phyloP scores from a whole-genome alignment of 1,284 basidiomycete species.

The Ceratobasidium sp. region DNA sequence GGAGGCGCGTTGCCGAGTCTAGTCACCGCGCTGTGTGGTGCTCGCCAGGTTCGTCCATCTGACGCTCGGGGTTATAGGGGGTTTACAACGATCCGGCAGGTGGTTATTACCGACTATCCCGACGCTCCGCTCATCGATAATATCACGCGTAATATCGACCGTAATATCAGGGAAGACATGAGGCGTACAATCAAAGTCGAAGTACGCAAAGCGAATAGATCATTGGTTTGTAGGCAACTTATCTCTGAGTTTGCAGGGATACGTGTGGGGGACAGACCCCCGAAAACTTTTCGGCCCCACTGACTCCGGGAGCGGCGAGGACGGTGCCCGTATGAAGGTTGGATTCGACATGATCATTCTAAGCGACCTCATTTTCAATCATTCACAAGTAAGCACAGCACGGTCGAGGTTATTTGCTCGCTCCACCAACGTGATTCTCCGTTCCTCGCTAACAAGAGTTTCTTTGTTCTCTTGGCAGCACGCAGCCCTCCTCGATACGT shows the following conservation, averaged over 20 bases:
- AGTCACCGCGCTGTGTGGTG: conserved; percentile 75
- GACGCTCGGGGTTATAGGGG: not conserved
- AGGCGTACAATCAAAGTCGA: conserved; percentile 59
- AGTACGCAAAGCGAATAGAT: conserved; percentile 57
- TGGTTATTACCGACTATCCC: conserved; percentile 92
- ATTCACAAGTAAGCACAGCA: conserved; percentile 69
- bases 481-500: conserved; percentile 81
- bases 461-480: conserved; percentile 64
- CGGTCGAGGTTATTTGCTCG: conserved; percentile 5
- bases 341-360: conserved; percentile 86
- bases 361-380: conserved; percentile 92
- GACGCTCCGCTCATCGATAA: conserved; percentile 84
- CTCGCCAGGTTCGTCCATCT: conserved; percentile 55
- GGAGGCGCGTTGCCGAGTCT: conserved; percentile 90
- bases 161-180: conserved; percentile 62
- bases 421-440: not conserved
- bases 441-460: not conserved
- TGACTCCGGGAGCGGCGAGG: not conserved
- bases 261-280: conserved; percentile 87
- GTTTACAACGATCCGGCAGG: conserved; percentile 57
- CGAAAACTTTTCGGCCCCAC: conserved; percentile 63
- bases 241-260: conserved; percentile 66
- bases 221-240: not conserved
- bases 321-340: conserved; percentile 18
- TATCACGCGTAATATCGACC: conserved; percentile 72